phyloP scores from a whole-genome alignment of 441 rosid species.

The Eruca vesicaria region DNA sequence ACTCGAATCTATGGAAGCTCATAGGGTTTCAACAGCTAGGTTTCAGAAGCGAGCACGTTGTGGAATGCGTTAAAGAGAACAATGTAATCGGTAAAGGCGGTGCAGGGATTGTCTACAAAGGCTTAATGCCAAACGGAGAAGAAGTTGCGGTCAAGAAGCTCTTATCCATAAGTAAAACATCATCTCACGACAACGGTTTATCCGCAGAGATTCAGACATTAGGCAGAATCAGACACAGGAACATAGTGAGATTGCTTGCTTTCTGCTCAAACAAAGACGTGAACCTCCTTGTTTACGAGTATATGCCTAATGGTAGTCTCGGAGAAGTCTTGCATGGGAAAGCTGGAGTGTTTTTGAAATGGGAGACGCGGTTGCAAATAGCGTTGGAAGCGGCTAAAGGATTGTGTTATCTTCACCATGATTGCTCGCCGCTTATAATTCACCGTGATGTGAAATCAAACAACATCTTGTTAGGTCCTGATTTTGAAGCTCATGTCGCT shows the following conservation, averaged over 20 bases:
- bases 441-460: slow-evolving; percentile 79
- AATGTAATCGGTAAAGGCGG: slow-evolving; percentile 86
- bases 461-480: slow-evolving; percentile 67
- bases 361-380: slow-evolving; percentile 72
- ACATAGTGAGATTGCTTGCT: slow-evolving; percentile 63
- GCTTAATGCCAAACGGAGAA: slow-evolving; percentile 69
- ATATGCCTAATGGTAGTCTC: slow-evolving; percentile 82
- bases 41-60: slow-evolving; percentile 56
- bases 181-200: slow-evolving; percentile 72
- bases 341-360: slow-evolving; percentile 57
- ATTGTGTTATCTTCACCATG: slow-evolving; percentile 75
- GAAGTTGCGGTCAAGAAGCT: slow-evolving; percentile 81
- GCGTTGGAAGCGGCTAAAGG: slow-evolving; percentile 78
- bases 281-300: slow-evolving; percentile 75
- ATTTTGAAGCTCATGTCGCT: slow-evolving; percentile 85
- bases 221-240: slow-evolving; percentile 71
- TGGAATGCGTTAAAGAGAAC: slow-evolving; percentile 76
- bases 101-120: slow-evolving; percentile 76
- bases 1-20: slow-evolving; percentile 63
- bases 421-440: slow-evolving; percentile 64
- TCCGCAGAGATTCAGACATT: slow-evolving; percentile 74
- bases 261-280: slow-evolving; percentile 64
- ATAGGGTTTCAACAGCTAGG: slow-evolving; percentile 76
- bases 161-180: slow-evolving; percentile 57
- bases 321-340: slow-evolving; percentile 76